Base-by-base conservation (phyloP, 129 eudicot genomes). In the Silybum marianum region DNA sequence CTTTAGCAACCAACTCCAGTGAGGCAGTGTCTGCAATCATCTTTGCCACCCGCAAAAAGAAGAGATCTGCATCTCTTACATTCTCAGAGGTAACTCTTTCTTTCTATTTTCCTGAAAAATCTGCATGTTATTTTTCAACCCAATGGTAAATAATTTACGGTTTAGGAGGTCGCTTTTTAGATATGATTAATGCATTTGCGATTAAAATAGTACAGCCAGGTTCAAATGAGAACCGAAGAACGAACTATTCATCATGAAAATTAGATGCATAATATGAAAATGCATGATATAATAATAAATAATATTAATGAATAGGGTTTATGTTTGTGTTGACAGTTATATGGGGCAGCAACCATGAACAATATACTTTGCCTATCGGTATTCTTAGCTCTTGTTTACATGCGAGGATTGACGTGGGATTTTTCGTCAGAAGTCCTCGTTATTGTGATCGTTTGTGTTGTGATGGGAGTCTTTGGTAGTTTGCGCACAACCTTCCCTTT, bases 21-120 rank as follows among this genome's bases (percentile, higher is more conserved):
- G 99, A 96, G 83, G 99, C 99, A 0, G 98, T 93, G 3, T 93
- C 99, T 13, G 98, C 99, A 14, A 88, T 96, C 44, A 93, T 91
- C 73, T 96, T 91, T 80, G 97, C 99, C 26, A 76, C 82, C 74
- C 84, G 98, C 72, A 96, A 96, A 75, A 96, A 86, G 75, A 11
- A 84, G 67, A 88, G 94, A 86, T 91, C 99, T 34, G 97, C 99
- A 22, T 96, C 99, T 14, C 86, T 96, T 40, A 93, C 99, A 46
- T 93, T 96, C 75, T 96, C 99, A 1, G 98, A 93, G 99, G 99
- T 96, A 74, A 69, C 86, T 71, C 22, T 82, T 19, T 39, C 9
- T 70, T 40, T 30, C n/a, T 24, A 12, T 10, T 72, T 42, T 81
- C 39, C 21, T 63, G 62, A 23, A 9, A 12, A 22, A 22, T 38